Evolutionary conservation across 345 rosid genomes (phyloP), one percentile per base, ranked within the genome.

Genomic region (Firmiana major): DNA sequence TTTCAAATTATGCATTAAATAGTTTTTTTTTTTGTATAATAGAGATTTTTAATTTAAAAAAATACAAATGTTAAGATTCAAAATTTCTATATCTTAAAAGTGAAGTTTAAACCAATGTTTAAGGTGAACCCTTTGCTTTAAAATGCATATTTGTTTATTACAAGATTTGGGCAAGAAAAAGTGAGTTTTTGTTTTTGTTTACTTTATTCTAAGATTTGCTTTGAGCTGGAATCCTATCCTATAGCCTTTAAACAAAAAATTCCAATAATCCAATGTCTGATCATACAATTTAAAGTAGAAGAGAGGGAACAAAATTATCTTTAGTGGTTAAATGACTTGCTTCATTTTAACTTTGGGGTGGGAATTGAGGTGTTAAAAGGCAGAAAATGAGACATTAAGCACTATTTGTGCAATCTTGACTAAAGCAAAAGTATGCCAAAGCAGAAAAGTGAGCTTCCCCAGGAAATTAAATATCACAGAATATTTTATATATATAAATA

Each of bases 161-260:
- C 36, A 68, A n/a, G 9, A 3, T 15, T 49, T 49, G 7, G 15
- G 40, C 17, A 15, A 8, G 15, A 42, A 40, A 59, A 66, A 66
- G 38, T 40, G 0, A 6, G 11, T 24, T 21, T 40, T 73, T 58
- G 5, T 42, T 40, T 38, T 13, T 24, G 9, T 43, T 74, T 73
- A 55, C 63, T 57, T 58, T 40, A 11, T 58, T 58, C n/a, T 3
- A 42, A 58, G 38, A 15, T 59, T 15, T 73, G 3, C 53, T 42
- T 22, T 22, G 77, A 60, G 55, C 67, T 74, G 77, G 77, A 59
- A 74, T 40, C 77, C 77, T 26, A 74, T 40, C 77, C 77, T 26
- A 74, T 59, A 74, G 36, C 53, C 68, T 73, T 43, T 59, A 22
- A 57, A 58, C 9, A 59, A 22, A 24, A 74, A 46, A n/a, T 17